Percentiles rank a stretch among this genome's conserved stretches.
phyloP scores from a whole-genome alignment of 306 rosid species.

The Gastrolobium villosum region DNA sequence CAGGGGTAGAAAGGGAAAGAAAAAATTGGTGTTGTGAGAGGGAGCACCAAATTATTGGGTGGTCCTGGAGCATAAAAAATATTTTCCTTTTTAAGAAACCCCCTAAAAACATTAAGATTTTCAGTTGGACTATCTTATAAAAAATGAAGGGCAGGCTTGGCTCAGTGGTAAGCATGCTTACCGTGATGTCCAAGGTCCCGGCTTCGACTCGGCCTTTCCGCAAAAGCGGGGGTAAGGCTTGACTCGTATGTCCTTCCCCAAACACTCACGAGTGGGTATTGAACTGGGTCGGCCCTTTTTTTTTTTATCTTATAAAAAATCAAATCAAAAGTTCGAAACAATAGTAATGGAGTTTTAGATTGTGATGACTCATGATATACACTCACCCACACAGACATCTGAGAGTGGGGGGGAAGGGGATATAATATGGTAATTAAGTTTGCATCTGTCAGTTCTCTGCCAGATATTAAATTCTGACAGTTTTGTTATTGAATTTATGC shows the following conservation, averaged over 20 bases:
- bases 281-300: too few relatives aligned
- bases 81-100: neutral
- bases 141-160: too few relatives aligned
- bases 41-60: too few relatives aligned
- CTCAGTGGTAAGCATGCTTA: too few relatives aligned
- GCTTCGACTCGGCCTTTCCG: too few relatives aligned
- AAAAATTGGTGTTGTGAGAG: too few relatives aligned
- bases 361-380: conserved; percentile 12
- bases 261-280: too few relatives aligned
- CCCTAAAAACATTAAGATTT: neutral
- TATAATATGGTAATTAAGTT: neutral
- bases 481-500: conserved; percentile 50
- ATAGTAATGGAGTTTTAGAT: conserved; percentile 14
- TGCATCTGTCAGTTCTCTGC: conserved; percentile 10
- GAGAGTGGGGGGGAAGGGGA: neutral
- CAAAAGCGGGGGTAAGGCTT: too few relatives aligned
- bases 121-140: neutral
- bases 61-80: too few relatives aligned
- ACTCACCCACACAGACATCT: neutral
- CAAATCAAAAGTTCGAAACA: neutral
- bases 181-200: too few relatives aligned
- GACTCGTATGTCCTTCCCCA: too few relatives aligned
- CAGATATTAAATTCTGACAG: conserved; percentile 39
- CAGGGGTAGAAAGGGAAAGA: too few relatives aligned
- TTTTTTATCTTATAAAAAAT: neutral